phyloP scores from a whole-genome alignment of 768 basidiomycete genomes.

The Russula earlei region DNA sequence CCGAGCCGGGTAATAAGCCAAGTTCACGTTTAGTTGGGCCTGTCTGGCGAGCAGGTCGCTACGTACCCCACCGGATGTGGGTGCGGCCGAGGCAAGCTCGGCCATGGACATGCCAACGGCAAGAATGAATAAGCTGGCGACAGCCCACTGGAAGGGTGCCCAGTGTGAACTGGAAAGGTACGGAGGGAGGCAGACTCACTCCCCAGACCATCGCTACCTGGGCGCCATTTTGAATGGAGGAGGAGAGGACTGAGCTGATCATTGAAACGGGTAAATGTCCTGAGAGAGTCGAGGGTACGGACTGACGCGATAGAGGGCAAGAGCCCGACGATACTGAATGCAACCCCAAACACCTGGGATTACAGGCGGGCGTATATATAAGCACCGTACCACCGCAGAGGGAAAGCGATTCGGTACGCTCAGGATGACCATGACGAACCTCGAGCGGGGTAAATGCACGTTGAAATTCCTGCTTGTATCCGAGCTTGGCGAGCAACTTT shows the following conservation, averaged over 20 bases:
- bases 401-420: no score
- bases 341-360: slow-evolving; percentile 68
- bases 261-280: not conserved
- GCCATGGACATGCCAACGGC: slow-evolving; percentile 59
- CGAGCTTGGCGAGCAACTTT: no score
- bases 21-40: not conserved
- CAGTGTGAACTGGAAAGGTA: not conserved
- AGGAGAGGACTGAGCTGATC: slow-evolving; percentile 35
- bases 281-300: not conserved
- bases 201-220: slow-evolving; percentile 70
- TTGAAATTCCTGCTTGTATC: slow-evolving; percentile 25
- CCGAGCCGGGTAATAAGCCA: no score
- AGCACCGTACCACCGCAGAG: no score
- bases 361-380: no score
- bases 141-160: slow-evolving; percentile 43
- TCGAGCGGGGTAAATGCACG: slow-evolving; percentile 29
- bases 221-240: slow-evolving; percentile 59
- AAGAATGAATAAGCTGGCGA: slow-evolving; percentile 54
- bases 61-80: slow-evolving; percentile 61
- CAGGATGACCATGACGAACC: slow-evolving; percentile 2
- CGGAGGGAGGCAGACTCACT: slow-evolving; percentile 34
- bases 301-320: slow-evolving; percentile 54
- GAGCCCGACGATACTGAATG: slow-evolving; percentile 63
- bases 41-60: not conserved
- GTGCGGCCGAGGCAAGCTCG: slow-evolving; percentile 60